Base-by-base conservation (phyloP, 495 filamentous ascomycete genomes). In the Tuber aestivum region DNA sequence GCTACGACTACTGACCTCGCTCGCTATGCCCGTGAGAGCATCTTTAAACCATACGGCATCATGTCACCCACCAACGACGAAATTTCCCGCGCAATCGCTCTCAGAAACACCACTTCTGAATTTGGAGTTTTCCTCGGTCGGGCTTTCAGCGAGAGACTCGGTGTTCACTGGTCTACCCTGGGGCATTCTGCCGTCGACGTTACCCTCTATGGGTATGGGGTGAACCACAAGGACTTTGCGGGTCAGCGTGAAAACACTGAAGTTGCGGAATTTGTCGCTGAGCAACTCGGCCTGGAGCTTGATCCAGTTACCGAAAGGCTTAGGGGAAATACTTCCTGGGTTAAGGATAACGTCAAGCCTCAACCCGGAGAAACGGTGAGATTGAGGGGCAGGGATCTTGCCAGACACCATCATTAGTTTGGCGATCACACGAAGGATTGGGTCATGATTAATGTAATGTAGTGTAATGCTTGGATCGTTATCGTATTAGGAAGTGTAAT, bases 241-340 rank as follows among this genome's bases (percentile, higher is more conserved):
- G 91, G 91, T 6, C 91, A 91, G 80, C 86, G 89, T 77, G 91
- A 93, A 84, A 93, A 93, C 80, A 93, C 89, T 14, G 91, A 93
- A 65, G 85, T 93, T n/a, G 91, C 91, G 20, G 81, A 84, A 21
- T 93, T 93, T 80, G 84, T 93, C 16, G 84, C 87, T 16, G 82
- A 87, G 48, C 92, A 90, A 78, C 86, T 93, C 21, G 90, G 87
- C 61, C 83, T 93, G 41, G 87, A 92, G 72, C 83, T 91, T 23
- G 85, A 86, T 18, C 79, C 82, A 68, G 84, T 91, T 50, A 92
- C 89, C 3, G 84, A 88, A 79, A 85, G 87, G 76, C 84, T 93
- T 42, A 86, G 84, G 72, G 83, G 86, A 41, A 86, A 89, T 32
- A 77, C 79, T 72, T 75, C 74, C 14, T 83, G 77, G 68, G 72